Conservation (phyloP, 176 grass and related monocot genomes). For the Aegilops sharonensis region DNA sequence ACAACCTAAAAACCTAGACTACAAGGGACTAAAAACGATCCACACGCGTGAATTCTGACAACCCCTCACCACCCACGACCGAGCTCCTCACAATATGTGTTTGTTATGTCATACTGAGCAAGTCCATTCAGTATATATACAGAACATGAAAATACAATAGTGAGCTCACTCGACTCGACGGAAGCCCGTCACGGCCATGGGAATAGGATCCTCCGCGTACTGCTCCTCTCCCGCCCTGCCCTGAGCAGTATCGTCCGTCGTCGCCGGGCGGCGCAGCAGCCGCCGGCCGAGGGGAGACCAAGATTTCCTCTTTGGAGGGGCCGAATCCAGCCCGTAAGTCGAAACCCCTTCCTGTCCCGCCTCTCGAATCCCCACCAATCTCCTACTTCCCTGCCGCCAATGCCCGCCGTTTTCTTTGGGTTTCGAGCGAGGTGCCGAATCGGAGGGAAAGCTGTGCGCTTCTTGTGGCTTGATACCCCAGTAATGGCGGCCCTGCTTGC, state of each 20-base stretch:
- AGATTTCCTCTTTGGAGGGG: neutral
- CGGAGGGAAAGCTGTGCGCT: neutral
- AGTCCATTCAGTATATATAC: too few relatives aligned
- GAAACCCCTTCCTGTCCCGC: neutral
- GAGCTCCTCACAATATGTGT: too few relatives aligned
- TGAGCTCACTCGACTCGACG: neutral
- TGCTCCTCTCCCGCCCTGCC: neutral
- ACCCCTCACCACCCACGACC: too few relatives aligned
- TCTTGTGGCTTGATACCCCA: neutral
- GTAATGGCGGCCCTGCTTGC: neutral
- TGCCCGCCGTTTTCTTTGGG: neutral
- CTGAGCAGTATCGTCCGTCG: neutral
- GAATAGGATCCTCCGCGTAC: too few relatives aligned
- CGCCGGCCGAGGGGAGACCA: neutral
- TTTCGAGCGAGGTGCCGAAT: neutral
- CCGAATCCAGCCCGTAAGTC: slow-evolving; percentile 10
- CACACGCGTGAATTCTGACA: too few relatives aligned
- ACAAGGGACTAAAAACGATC: too few relatives aligned
- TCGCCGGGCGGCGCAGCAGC: neutral
- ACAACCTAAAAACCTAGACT: too few relatives aligned
- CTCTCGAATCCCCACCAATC: neutral
- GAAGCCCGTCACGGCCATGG: neutral
- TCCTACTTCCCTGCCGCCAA: neutral
- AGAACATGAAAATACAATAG: neutral
- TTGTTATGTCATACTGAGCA: too few relatives aligned